Percentiles rank a stretch among this genome's conserved stretches.
phyloP scores from a whole-genome alignment of 2,329 filamentous ascomycete genomes.

The Bipolaris bicolor region DNA sequence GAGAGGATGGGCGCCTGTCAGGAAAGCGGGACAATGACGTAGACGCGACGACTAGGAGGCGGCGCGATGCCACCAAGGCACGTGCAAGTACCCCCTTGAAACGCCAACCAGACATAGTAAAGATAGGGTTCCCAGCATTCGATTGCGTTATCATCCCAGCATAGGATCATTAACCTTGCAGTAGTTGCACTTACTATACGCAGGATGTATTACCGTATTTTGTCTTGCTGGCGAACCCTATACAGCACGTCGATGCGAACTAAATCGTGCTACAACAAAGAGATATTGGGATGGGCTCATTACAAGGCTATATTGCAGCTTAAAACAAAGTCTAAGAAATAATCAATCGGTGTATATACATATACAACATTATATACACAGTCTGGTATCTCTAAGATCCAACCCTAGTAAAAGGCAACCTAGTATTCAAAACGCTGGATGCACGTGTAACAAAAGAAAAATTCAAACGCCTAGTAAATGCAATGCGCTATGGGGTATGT shows the following conservation, averaged over 20 bases:
- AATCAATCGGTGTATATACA: slow-evolving; percentile 1
- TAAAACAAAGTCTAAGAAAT: not conserved
- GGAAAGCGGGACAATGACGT: slow-evolving; percentile 19
- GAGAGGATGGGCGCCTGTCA: slow-evolving; percentile 9
- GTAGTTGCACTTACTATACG: not conserved
- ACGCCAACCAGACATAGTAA: slow-evolving; percentile 1
- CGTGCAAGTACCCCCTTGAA: slow-evolving; percentile 4
- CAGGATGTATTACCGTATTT: not conserved
- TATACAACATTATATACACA: slow-evolving; percentile 9
- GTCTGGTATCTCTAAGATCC: slow-evolving; percentile 9
- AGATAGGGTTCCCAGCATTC: not conserved
- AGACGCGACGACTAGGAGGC: slow-evolving; percentile 13
- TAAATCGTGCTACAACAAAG: not conserved
- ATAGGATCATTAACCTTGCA: not conserved
- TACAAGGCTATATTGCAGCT: slow-evolving; percentile 6
- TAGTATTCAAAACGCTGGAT: slow-evolving; percentile 7
- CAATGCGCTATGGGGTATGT: slow-evolving; percentile 1
- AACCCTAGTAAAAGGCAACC: slow-evolving; percentile 1
- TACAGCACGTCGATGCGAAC: not conserved
- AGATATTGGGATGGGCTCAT: not conserved
- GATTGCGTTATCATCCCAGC: not conserved
- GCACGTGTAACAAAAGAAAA: slow-evolving; percentile 1
- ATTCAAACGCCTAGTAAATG: slow-evolving; percentile 5
- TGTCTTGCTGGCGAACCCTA: not conserved
- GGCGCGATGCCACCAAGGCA: slow-evolving; percentile 11